A percentile compares a stretch with the other conserved stretches of the same genome.
Evolutionary conservation across 225 moss, liverwort and hornwort species (phyloP).

Genomic region (Sphagnum tenellum): DNA sequence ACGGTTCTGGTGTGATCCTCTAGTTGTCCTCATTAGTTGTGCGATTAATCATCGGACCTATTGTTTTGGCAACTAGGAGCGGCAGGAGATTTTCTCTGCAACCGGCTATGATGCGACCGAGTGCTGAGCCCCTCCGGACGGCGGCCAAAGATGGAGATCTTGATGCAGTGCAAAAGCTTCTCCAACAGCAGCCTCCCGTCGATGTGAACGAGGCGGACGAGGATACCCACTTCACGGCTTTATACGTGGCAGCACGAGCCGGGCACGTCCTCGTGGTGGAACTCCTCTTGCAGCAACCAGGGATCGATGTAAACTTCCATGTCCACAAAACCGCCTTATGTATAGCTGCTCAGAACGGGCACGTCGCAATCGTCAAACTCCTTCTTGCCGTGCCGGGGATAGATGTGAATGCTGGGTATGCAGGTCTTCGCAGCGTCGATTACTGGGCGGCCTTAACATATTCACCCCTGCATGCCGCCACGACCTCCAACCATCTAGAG

Average conservation of each 20-base stretch:
- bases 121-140: not conserved
- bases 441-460: not conserved
- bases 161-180: not conserved
- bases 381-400: not conserved
- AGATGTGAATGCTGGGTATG: not conserved
- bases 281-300: not conserved
- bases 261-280: not conserved
- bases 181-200: not conserved
- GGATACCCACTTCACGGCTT: not conserved
- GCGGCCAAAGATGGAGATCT: not conserved
- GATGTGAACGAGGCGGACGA: not conserved
- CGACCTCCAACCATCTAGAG: not conserved
- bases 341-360: not conserved
- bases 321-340: not conserved
- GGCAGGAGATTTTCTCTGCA: no score
- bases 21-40: no score
- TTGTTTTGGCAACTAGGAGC: no score
- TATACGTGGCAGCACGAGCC: not conserved
- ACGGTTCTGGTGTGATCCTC: no score
- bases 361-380: not conserved
- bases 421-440: not conserved
- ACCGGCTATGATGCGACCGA: no score
- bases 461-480: not conserved
- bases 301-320: not conserved
- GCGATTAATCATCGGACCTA: no score